phyloP scores from a whole-genome alignment of 306 rosid genomes.

The Casuarina equisetifolia region DNA sequence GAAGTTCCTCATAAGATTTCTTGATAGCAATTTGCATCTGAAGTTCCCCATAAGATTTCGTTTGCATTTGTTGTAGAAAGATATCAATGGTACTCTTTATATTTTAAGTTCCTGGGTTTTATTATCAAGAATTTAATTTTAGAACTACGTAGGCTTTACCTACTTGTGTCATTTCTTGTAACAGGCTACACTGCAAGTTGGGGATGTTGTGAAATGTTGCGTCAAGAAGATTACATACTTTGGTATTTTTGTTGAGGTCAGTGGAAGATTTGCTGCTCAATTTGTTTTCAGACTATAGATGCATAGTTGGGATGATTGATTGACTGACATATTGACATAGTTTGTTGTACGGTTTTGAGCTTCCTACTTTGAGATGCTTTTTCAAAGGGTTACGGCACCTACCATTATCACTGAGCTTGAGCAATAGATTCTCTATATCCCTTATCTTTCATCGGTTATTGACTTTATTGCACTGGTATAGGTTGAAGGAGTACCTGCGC shows the following conservation, averaged over 20 bases:
- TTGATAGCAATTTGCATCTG: not conserved
- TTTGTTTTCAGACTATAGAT: slow-evolving; percentile 14
- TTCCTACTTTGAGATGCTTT: slow-evolving; percentile 2
- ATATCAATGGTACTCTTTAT: not conserved
- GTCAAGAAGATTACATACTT: slow-evolving; percentile 82
- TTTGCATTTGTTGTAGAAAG: not conserved
- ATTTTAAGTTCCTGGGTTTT: not conserved
- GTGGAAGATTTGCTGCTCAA: slow-evolving; percentile 22
- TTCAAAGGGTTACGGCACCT: not conserved
- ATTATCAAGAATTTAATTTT: not conserved
- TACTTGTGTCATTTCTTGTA: slow-evolving; percentile 30
- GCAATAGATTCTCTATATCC: slow-evolving; percentile 4
- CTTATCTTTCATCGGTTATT: slow-evolving; percentile 19
- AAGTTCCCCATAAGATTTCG: not conserved
- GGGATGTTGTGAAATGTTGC: slow-evolving; percentile 82
- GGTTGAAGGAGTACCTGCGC: slow-evolving; percentile 86
- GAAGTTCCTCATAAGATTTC: not conserved
- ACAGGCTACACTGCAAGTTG: slow-evolving; percentile 88
- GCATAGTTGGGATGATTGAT: slow-evolving; percentile 18
- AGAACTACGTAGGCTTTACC: slow-evolving; percentile 11
- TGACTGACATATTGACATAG: slow-evolving; percentile 7
- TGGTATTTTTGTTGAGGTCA: slow-evolving; percentile 95
- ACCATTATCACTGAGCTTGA: slow-evolving; percentile 16
- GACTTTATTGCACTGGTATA: slow-evolving; percentile 33
- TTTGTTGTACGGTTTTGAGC: slow-evolving; percentile 1